Evolutionary conservation across 768 basidiomycete genomes (phyloP).

Genomic region (Kwoniella pini): DNA sequence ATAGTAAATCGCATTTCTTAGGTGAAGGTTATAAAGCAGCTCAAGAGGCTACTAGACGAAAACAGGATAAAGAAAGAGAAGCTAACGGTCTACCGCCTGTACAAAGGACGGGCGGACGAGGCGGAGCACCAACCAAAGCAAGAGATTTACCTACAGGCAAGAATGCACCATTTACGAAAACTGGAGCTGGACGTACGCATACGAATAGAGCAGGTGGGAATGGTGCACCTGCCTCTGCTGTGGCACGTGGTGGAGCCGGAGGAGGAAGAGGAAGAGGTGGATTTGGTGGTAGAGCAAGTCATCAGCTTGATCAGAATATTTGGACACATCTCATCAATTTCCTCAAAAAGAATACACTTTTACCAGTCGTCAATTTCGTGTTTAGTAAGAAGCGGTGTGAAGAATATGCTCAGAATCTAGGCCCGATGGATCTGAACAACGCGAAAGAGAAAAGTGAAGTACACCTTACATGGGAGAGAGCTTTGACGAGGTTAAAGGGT

Average conservation of each 20-base stretch:
- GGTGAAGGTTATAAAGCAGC: slow-evolving; percentile 83
- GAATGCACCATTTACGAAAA: slow-evolving; percentile 45
- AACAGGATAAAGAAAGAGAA: slow-evolving; percentile 98
- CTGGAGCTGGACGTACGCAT: slow-evolving; percentile 39
- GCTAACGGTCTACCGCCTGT: slow-evolving; percentile 87
- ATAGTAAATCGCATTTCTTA: slow-evolving; percentile 73
- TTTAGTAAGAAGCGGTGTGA: slow-evolving; percentile 97
- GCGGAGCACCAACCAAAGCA: slow-evolving; percentile 60
- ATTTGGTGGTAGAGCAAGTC: slow-evolving; percentile 22
- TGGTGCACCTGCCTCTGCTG: slow-evolving; percentile 34
- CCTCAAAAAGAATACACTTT: slow-evolving; percentile 77
- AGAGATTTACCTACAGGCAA: slow-evolving; percentile 45
- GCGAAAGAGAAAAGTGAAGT: slow-evolving; percentile 95
- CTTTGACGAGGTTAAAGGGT: slow-evolving; percentile 88
- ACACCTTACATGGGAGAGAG: slow-evolving; percentile 90
- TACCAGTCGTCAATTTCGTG: slow-evolving; percentile 95
- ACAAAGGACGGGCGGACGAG: slow-evolving; percentile 78
- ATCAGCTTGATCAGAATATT: slow-evolving; percentile 77
- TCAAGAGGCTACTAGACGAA: slow-evolving; percentile 79
- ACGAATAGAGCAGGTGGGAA: slow-evolving; percentile 61
- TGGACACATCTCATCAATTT: slow-evolving; percentile 87
- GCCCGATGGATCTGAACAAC: slow-evolving; percentile 81
- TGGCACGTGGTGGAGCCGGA: slow-evolving; percentile 36
- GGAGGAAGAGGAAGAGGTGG: slow-evolving; percentile 34
- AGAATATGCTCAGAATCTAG: slow-evolving; percentile 88